Evolutionary conservation across 2,329 filamentous ascomycete genomes (phyloP).

Genomic region (Diaporthe vaccinii): DNA sequence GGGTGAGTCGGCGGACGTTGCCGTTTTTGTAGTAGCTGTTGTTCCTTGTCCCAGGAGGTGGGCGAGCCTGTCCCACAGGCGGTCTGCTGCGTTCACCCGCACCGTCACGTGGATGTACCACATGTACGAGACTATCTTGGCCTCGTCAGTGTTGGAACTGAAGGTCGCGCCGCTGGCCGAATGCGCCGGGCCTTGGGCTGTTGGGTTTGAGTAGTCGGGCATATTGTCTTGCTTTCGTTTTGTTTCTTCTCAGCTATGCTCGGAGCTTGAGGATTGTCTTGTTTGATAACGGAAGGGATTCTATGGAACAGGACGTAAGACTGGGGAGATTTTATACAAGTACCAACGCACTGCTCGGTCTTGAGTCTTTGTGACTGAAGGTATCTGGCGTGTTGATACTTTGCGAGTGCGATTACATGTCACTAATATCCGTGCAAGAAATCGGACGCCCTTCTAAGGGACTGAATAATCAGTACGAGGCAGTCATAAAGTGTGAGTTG

Average conservation of each 20-base stretch:
- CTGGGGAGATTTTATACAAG: background rate
- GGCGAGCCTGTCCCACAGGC: constrained; percentile 31
- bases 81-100: constrained; percentile 33
- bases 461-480: background rate
- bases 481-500: background rate
- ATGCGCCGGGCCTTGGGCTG: background rate
- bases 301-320: background rate
- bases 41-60: background rate
- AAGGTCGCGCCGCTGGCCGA: background rate
- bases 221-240: background rate
- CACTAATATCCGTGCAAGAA: background rate
- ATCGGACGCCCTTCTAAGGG: background rate
- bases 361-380: background rate
- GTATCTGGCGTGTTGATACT: background rate
- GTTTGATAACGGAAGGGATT: background rate
- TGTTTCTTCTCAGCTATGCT: background rate
- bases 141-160: background rate
- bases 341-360: background rate
- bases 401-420: background rate
- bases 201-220: background rate
- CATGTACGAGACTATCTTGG: constrained; percentile 34
- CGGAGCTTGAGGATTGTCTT: background rate
- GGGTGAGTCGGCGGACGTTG: background rate
- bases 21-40: background rate
- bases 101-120: constrained; percentile 40